Evolutionary conservation across 83 land plant genomes (phyloP).

Genomic region (Isoetes engelmannii): DNA sequence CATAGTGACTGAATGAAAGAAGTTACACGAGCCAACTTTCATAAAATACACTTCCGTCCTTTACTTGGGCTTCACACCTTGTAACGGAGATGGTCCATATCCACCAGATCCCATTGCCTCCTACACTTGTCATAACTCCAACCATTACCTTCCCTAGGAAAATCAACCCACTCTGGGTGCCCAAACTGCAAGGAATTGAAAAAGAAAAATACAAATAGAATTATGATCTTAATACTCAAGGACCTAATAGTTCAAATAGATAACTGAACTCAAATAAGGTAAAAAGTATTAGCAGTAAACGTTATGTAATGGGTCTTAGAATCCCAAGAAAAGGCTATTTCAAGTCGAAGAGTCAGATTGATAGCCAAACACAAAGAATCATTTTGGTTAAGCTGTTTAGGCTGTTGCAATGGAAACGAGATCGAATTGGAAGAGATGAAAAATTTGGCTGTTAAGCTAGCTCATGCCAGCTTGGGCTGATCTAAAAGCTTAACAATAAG

Average conservation of each 20-base stretch:
- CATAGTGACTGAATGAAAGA: not conserved
- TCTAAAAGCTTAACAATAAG: no score
- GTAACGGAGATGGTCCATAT: slow-evolving; percentile 78
- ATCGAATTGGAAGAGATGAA: no score
- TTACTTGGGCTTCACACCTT: slow-evolving; percentile 44
- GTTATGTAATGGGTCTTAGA: no score
- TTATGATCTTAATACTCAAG: not conserved
- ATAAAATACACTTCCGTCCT: not conserved
- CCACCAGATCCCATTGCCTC: slow-evolving; percentile 88
- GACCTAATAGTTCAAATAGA: not conserved
- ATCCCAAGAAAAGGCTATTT: no score
- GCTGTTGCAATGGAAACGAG: no score
- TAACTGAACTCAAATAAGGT: no score
- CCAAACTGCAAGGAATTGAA: slow-evolving; percentile 55
- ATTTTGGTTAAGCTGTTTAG: no score
- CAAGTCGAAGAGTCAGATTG: no score
- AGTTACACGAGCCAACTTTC: not conserved
- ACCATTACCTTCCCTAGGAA: slow-evolving; percentile 93
- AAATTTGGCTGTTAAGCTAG: no score
- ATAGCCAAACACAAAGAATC: no score
- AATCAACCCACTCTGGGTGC: slow-evolving; percentile 99
- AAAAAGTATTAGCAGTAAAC: no score
- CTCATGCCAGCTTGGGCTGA: no score
- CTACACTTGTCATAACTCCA: slow-evolving; percentile 92
- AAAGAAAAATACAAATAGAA: not conserved